A percentile compares a stretch with the other conserved stretches of the same genome.
Evolutionary conservation across 2,329 filamentous ascomycete species (phyloP).

Genomic region (Geosmithia putterillii): DNA sequence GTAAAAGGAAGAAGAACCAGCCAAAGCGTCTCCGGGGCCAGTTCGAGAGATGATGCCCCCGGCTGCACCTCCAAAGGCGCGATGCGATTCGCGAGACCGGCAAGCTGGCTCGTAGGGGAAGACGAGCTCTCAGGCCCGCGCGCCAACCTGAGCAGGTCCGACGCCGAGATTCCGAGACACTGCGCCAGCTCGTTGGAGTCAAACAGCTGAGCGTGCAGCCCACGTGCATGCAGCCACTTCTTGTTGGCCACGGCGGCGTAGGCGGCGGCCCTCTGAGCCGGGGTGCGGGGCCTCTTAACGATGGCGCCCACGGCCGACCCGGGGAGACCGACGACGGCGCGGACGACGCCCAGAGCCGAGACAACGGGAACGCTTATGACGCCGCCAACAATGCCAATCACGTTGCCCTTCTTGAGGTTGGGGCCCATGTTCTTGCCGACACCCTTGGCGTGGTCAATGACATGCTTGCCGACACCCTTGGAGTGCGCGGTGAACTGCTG

Average conservation of each 20-base stretch:
- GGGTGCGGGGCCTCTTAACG: slow-evolving; percentile 23
- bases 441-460: slow-evolving; percentile 20
- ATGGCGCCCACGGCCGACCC: slow-evolving; percentile 17
- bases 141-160: slow-evolving; percentile 19
- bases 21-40: slow-evolving; percentile 19
- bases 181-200: slow-evolving; percentile 17
- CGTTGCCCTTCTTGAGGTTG: slow-evolving; percentile 24
- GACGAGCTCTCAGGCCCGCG: not conserved
- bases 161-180: slow-evolving; percentile 15
- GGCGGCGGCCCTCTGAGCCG: slow-evolving; percentile 24
- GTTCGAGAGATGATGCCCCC: slow-evolving; percentile 9
- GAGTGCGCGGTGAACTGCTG: slow-evolving; percentile 21
- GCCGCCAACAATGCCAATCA: slow-evolving; percentile 24
- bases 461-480: slow-evolving; percentile 19
- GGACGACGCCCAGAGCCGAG: slow-evolving; percentile 21
- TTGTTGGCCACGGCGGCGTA: slow-evolving; percentile 28
- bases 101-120: slow-evolving; percentile 7
- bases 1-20: slow-evolving; percentile 13
- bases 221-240: slow-evolving; percentile 27
- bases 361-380: slow-evolving; percentile 24
- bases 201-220: slow-evolving; percentile 22
- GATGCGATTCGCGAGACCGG: slow-evolving; percentile 13
- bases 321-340: slow-evolving; percentile 21
- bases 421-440: slow-evolving; percentile 21
- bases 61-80: slow-evolving; percentile 14